A percentile compares a stretch with the other conserved stretches of the same genome.
Evolutionary conservation across 1,284 basidiomycete species (phyloP).

Genomic region (Athelia psychrophila): DNA sequence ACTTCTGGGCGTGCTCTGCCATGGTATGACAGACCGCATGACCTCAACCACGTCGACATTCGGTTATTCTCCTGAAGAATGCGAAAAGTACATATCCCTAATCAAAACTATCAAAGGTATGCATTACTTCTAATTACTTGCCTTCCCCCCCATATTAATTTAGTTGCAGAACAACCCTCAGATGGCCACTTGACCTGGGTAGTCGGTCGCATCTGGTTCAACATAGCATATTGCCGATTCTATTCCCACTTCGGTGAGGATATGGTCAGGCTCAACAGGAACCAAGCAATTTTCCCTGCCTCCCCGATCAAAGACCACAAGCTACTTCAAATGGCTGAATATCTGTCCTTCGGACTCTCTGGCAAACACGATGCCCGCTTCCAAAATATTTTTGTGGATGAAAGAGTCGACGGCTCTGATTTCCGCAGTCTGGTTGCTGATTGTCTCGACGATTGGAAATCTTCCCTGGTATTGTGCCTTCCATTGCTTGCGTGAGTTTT

Average conservation of each 20-base stretch:
- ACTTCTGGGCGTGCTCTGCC: conserved; percentile 38
- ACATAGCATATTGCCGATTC: neutral
- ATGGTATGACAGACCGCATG: conserved; percentile 33
- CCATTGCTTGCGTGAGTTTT: neutral
- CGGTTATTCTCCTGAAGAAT: conserved; percentile 34
- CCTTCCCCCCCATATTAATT: too few relatives aligned
- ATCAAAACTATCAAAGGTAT: neutral
- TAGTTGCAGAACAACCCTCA: conserved; percentile 16
- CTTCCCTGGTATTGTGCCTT: neutral
- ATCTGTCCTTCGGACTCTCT: neutral
- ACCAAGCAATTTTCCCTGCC: neutral
- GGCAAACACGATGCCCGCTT: neutral
- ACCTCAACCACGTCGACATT: conserved; percentile 42
- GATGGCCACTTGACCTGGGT: conserved; percentile 22
- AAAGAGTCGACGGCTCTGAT: neutral
- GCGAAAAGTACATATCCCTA: conserved; percentile 18
- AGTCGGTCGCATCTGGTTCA: neutral
- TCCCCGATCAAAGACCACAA: neutral
- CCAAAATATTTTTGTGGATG: neutral
- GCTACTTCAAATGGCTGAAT: neutral
- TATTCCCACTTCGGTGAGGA: neutral
- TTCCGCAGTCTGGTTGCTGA: neutral
- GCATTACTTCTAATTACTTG: too few relatives aligned
- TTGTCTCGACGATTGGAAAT: neutral
- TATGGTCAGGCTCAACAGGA: neutral